Evolutionary conservation across 331 rosid genomes (phyloP).

Genomic region (Malus hybrid): DNA sequence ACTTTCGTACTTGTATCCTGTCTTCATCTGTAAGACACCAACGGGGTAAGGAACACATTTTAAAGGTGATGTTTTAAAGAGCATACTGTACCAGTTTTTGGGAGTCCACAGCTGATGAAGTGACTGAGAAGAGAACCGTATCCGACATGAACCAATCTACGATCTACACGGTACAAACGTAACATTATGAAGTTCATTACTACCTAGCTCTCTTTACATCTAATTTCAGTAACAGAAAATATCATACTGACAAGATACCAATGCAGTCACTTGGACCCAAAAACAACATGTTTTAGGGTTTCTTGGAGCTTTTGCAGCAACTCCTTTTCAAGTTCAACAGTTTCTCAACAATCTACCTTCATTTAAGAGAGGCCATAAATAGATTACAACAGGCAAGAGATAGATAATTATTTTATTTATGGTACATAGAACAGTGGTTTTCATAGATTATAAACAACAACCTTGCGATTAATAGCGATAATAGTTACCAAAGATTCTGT

Average conservation of each 20-base stretch:
- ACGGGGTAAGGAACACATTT: not conserved
- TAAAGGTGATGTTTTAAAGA: conserved; percentile 9
- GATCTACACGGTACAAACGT: conserved; percentile 23
- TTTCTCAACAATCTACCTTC: conserved; percentile 50
- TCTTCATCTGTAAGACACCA: conserved; percentile 17
- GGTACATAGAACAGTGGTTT: conserved; percentile 4
- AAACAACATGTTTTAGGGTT: conserved; percentile 40
- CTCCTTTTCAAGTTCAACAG: conserved; percentile 42
- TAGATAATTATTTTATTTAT: conserved; percentile 13
- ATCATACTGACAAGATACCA: conserved; percentile 35
- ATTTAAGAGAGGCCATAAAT: conserved; percentile 24
- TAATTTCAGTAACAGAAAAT: not conserved
- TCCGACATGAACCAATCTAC: conserved; percentile 21
- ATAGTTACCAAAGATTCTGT: conserved; percentile 28
- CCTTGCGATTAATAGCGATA: conserved; percentile 26
- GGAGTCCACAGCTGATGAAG: conserved; percentile 19
- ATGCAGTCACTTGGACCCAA: conserved; percentile 30
- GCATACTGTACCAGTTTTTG: conserved; percentile 23
- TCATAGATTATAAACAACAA: conserved; percentile 8
- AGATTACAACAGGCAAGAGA: conserved; percentile 23
- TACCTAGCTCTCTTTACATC: not conserved
- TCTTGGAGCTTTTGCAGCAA: conserved; percentile 33
- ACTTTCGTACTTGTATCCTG: not conserved
- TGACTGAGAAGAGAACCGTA: conserved; percentile 24
- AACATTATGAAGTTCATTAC: conserved; percentile 27